phyloP scores from a whole-genome alignment of 2,329 filamentous ascomycete species.

The Hortaea werneckii region DNA sequence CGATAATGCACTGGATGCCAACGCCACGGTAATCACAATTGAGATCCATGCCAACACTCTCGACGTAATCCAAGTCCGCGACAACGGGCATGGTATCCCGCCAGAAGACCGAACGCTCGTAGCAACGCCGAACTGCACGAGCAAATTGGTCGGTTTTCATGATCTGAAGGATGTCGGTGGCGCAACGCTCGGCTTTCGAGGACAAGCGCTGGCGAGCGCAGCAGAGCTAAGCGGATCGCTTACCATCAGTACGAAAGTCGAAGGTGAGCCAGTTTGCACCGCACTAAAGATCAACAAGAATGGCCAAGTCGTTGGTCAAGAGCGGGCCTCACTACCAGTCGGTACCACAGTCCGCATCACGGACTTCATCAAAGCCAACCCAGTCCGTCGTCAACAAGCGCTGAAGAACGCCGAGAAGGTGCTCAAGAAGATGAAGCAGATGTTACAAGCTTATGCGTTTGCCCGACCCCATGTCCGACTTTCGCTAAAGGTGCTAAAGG shows the following conservation, averaged over 20 bases:
- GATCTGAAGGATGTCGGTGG: slow-evolving; percentile 50
- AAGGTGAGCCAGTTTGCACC: slow-evolving; percentile 49
- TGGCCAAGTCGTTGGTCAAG: slow-evolving; percentile 33
- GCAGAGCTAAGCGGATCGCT: slow-evolving; percentile 49
- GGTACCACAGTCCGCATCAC: slow-evolving; percentile 58
- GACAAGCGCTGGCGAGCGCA: slow-evolving; percentile 59
- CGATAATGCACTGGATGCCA: slow-evolving; percentile 66
- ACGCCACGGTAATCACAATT: slow-evolving; percentile 56
- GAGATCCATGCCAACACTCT: slow-evolving; percentile 55
- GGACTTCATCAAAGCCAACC: slow-evolving; percentile 50
- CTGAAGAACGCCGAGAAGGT: slow-evolving; percentile 49
- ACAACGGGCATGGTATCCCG: slow-evolving; percentile 64
- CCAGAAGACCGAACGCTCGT: slow-evolving; percentile 51
- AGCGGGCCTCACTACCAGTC: slow-evolving; percentile 46
- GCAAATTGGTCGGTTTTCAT: slow-evolving; percentile 57
- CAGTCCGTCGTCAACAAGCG: slow-evolving; percentile 52
- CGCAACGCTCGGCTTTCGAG: slow-evolving; percentile 62
- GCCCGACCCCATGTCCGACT: slow-evolving; percentile 55
- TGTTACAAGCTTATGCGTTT: slow-evolving; percentile 56
- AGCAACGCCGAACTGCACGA: slow-evolving; percentile 60
- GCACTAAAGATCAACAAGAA: slow-evolving; percentile 41
- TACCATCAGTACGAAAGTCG: slow-evolving; percentile 52
- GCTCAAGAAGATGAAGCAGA: slow-evolving; percentile 47
- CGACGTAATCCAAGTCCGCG: slow-evolving; percentile 58
- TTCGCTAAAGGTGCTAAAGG: slow-evolving; percentile 48